Conservation (phyloP, 2,329 filamentous ascomycete species). For the Escovopsis sp. region DNA sequence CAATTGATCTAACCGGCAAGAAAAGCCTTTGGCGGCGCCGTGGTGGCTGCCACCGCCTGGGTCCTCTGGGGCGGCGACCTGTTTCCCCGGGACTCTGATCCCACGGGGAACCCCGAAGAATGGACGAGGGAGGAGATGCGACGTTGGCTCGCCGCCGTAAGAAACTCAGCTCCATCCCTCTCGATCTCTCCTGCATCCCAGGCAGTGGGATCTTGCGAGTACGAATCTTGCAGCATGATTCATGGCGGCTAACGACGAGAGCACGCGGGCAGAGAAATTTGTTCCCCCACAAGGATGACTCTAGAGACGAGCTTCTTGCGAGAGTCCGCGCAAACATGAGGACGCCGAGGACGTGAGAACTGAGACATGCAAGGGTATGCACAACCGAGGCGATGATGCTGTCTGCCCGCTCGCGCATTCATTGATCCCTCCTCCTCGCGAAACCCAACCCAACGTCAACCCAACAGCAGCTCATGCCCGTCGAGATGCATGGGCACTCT, state of each 20-base stretch:
- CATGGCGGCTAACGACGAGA: neutral
- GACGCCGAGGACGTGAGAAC: conserved; percentile 18
- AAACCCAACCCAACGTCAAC: neutral
- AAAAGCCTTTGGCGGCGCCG: conserved; percentile 62
- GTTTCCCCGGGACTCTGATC: conserved; percentile 61
- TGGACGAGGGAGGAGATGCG: conserved; percentile 75
- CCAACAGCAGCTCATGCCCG: neutral
- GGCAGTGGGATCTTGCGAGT: too few relatives aligned
- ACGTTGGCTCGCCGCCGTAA: conserved; percentile 67
- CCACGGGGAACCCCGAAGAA: conserved; percentile 52
- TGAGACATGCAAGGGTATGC: neutral
- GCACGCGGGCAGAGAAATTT: conserved; percentile 27
- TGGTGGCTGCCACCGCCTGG: conserved; percentile 71
- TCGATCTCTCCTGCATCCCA: too few relatives aligned
- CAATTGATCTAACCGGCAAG: too few relatives aligned
- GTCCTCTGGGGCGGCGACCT: conserved; percentile 75
- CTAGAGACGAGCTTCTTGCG: conserved; percentile 31
- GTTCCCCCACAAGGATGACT: conserved; percentile 28
- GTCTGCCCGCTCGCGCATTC: neutral
- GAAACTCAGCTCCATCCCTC: conserved; percentile 20
- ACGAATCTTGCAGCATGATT: neutral
- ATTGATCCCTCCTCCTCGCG: neutral
- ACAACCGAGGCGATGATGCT: neutral
- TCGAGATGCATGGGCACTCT: neutral
- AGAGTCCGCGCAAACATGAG: conserved; percentile 34